Conservation (phyloP, 495 filamentous ascomycete genomes). For the Aspergillus cristatus region DNA sequence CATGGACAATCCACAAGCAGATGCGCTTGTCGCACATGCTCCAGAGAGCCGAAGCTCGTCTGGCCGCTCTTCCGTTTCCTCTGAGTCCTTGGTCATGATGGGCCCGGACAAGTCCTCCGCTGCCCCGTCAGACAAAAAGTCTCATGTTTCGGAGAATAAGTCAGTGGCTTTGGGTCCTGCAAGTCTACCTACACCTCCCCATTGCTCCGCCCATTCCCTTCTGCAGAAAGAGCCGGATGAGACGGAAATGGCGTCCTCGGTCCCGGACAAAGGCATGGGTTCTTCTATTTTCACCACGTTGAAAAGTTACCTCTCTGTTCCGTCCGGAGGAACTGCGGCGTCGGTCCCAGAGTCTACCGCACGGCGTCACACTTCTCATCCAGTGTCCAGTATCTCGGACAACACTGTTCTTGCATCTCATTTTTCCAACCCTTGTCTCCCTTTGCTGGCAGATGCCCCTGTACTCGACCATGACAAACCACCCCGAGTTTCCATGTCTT, state of each 20-base stretch:
- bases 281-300: conserved; percentile 33
- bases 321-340: conserved; percentile 17
- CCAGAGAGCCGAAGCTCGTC: conserved; percentile 12
- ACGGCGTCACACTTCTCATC: conserved; percentile 45
- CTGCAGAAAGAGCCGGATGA: conserved; percentile 35
- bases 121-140: conserved; percentile 10
- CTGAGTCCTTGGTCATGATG: conserved; percentile 33
- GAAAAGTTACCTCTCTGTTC: conserved; percentile 32
- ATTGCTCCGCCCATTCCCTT: conserved; percentile 31
- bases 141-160: conserved; percentile 11
- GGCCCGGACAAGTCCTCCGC: conserved; percentile 27
- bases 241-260: conserved; percentile 23
- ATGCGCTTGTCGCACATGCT: conserved; percentile 7
- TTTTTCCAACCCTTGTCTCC: conserved; percentile 64
- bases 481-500: conserved; percentile 39
- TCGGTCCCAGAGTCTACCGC: conserved; percentile 28
- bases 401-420: conserved; percentile 61
- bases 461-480: conserved; percentile 42
- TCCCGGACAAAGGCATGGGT: conserved; percentile 25
- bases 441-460: conserved; percentile 46
- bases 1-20: conserved; percentile 24
- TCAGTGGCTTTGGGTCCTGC: conserved; percentile 20
- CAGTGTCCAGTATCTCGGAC: conserved; percentile 58
- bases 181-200: conserved; percentile 34
- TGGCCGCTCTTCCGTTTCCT: conserved; percentile 18